These are phyloP conservation scores for Wickerhamiella brachini DNA, from an alignment of 805 yeast species.

Conservation along the genomic window DNA sequence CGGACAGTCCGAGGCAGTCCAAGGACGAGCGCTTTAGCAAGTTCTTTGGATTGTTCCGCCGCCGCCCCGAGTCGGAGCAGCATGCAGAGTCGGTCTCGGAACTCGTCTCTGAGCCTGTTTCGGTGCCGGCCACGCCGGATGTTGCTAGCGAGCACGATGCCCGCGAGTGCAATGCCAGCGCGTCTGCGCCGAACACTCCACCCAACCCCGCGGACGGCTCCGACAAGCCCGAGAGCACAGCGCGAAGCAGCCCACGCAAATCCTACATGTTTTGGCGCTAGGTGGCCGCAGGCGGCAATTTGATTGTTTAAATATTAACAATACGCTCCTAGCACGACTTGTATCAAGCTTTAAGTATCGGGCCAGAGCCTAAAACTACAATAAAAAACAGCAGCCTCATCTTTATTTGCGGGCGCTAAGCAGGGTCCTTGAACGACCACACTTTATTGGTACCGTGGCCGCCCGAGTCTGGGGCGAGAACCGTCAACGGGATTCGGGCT, in stretches of 20 bases:
- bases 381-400: too few species aligned
- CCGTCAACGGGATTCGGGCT: conserved; percentile 14
- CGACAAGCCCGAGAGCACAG: not conserved
- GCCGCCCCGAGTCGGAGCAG: not conserved
- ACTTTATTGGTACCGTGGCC: conserved; percentile 10
- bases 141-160: not conserved
- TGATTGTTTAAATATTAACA: not conserved
- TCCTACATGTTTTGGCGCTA: conserved; percentile 1
- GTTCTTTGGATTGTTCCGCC: not conserved
- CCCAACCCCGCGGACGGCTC: not conserved
- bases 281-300: not conserved
- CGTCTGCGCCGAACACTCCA: not conserved
- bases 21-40: not conserved
- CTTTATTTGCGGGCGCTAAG: too few species aligned
- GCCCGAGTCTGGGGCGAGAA: conserved; percentile 14
- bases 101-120: not conserved
- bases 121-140: not conserved
- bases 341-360: too few species aligned
- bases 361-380: too few species aligned
- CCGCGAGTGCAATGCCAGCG: not conserved
- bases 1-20: not conserved
- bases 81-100: not conserved
- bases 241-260: not conserved
- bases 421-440: conserved; percentile 9
- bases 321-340: too few species aligned